A percentile compares a stretch with the other conserved stretches of the same genome.
Conservation (phyloP, 225 moss, liverwort and hornwort species). For the Sphagnum contortum region DNA sequence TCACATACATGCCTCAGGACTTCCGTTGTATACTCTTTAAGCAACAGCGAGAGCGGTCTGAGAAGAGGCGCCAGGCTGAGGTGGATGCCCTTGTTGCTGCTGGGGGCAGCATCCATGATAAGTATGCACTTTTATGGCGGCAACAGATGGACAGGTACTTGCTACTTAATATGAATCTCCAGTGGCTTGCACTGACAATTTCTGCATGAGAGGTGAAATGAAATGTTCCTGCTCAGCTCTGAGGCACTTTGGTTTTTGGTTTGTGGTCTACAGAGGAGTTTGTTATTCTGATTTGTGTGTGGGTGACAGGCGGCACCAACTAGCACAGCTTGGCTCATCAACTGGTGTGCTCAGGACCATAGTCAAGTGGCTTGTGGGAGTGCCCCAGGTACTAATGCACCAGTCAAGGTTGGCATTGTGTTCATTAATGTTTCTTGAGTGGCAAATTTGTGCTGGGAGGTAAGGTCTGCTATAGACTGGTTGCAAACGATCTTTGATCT, state of each 20-base stretch:
- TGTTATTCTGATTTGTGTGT: too few relatives aligned
- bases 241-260: too few relatives aligned
- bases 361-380: constrained; percentile 90
- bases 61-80: constrained; percentile 73
- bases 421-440: too few relatives aligned
- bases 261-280: too few relatives aligned
- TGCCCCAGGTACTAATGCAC: constrained; percentile 51
- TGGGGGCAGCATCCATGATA: constrained; percentile 80
- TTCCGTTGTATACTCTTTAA: constrained; percentile 70
- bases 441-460: too few relatives aligned
- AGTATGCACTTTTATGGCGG: constrained; percentile 84
- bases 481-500: too few relatives aligned
- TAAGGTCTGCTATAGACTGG: too few relatives aligned
- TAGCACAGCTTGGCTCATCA: constrained; percentile 83
- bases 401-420: too few relatives aligned
- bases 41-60: constrained; percentile 93
- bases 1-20: constrained; percentile 99
- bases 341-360: constrained; percentile 75
- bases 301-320: constrained; percentile 70
- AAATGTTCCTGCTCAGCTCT: too few relatives aligned
- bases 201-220: too few relatives aligned
- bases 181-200: too few relatives aligned
- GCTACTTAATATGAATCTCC: too few relatives aligned
- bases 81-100: constrained; percentile 59
- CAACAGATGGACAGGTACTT: constrained; percentile 97